Evolutionary conservation across 2,329 filamentous ascomycete genomes (phyloP).

Genomic region (Lasiodiplodia sp.): DNA sequence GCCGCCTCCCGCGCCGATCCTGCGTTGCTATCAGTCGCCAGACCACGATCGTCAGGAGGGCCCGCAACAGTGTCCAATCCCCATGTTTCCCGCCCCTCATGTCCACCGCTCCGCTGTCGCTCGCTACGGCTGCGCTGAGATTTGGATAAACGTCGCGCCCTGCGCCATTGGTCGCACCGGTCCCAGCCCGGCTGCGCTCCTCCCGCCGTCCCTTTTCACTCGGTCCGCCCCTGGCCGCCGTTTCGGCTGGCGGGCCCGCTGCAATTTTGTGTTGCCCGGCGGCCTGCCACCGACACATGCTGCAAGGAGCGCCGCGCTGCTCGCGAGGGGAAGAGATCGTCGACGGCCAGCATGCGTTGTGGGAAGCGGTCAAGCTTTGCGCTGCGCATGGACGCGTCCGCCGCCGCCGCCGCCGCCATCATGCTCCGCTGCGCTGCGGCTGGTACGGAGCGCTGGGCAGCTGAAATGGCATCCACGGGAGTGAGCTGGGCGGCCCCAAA

Average conservation of each 20-base stretch:
- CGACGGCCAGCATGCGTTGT: background rate
- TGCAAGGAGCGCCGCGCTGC: conserved; percentile 14
- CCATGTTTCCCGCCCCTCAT: conserved; percentile 23
- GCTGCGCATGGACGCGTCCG: background rate
- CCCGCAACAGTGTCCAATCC: conserved; percentile 12
- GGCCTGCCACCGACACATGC: conserved; percentile 9
- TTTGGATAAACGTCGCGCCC: conserved; percentile 24
- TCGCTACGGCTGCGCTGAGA: conserved; percentile 18
- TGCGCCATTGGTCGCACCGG: conserved; percentile 12
- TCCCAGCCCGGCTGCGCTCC: conserved; percentile 7
- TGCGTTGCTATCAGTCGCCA: background rate
- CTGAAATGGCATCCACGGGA: background rate
- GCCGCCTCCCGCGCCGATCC: conserved; percentile 26
- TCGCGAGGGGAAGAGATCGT: conserved; percentile 11
- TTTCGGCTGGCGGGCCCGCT: conserved; percentile 24
- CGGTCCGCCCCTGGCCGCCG: conserved; percentile 25
- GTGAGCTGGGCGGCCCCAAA: background rate
- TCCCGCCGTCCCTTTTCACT: conserved; percentile 23
- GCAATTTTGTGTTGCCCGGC: conserved; percentile 13
- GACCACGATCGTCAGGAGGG: conserved; percentile 27
- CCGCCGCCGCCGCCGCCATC: no score
- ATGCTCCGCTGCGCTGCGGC: no score
- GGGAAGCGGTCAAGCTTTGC: conserved; percentile 16
- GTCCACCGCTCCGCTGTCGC: conserved; percentile 19
- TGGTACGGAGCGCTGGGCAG: background rate